Base-by-base conservation (phyloP, 2,329 filamentous ascomycete genomes). In the Scytalidium sp. region DNA sequence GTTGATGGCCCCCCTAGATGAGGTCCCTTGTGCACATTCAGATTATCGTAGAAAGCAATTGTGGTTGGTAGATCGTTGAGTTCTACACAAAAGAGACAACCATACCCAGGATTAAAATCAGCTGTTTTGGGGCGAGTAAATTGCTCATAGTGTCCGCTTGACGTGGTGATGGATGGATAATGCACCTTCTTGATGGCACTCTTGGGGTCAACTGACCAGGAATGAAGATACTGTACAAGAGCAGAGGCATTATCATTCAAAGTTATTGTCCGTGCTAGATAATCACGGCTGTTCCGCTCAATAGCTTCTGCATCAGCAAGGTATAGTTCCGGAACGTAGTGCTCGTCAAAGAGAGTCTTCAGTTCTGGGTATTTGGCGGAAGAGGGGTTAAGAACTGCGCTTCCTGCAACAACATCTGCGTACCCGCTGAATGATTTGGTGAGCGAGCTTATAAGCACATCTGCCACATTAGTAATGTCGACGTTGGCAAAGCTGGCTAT, bases 341-440 rank as follows among this genome's bases (percentile, higher is more conserved):
- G 36, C 15, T 61, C 29, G 6, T 46, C 45, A 46, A 73, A 58
- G 0, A 59, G 20, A 2, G 32, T n/a, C 45, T 64, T 64, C 9
- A 81, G 64, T 19, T 60, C 50, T 2, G 52, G 5, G 57, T 79
- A 74, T 47, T 70, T 64, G 2, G 60, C 53, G 0, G 73, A 76
- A 3, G 68, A 57, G 0, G 76, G 76, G 57, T 78, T 79, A 39
- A 82, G 66, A 39, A 75, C 68, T 17, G 71, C 56, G 45, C 72
- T 74, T n/a, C 75, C 80, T 27, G 67, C 78, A 67, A 83, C 75
- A 43, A 78, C 74, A 59, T 84, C 72, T 19, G 78, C 71, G 51
- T 74, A 74, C 15, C 81, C 81, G 52, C 68, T 79, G 58, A 85
- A 83, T 2, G 72, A 71, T 62, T 84, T 84, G n/a, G 79, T 83